phyloP scores from a whole-genome alignment of 2,329 filamentous ascomycete genomes.

The Apiospora pterosperma region DNA sequence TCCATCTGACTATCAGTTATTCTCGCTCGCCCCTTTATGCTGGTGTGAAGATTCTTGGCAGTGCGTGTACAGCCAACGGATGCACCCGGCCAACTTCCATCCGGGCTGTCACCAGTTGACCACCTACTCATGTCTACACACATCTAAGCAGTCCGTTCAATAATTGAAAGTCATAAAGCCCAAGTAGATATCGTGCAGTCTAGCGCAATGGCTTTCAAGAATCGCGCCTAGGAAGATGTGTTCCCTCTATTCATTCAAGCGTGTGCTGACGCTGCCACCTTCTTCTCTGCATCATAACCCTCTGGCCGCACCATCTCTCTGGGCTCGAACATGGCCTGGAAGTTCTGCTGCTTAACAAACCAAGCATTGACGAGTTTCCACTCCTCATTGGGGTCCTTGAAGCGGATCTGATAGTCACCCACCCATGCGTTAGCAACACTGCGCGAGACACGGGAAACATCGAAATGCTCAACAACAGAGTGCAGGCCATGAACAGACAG shows the following conservation, averaged over 20 bases:
- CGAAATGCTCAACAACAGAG: too few species aligned
- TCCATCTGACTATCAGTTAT: too few species aligned
- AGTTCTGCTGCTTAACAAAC: conserved; percentile 61
- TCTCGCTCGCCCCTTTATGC: not conserved
- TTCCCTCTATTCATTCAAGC: not conserved
- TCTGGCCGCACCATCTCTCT: conserved; percentile 40
- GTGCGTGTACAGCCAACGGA: not conserved
- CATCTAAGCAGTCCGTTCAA: too few species aligned
- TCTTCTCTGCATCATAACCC: not conserved
- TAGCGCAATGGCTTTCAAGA: not conserved
- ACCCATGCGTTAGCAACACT: not conserved
- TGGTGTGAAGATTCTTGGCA: not conserved
- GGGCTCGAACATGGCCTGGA: conserved; percentile 41
- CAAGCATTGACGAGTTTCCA: conserved; percentile 60
- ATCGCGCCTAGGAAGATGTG: not conserved
- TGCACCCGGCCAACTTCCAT: not conserved
- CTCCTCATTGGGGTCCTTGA: conserved; percentile 51
- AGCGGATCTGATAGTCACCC: conserved; percentile 40
- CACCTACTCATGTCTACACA: too few species aligned
- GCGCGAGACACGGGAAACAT: too few species aligned
- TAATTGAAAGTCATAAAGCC: not conserved
- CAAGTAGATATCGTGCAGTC: not conserved
- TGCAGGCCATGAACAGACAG: not conserved
- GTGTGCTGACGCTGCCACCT: not conserved
- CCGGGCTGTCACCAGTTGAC: too few species aligned